These are phyloP conservation scores for Septoria linicola DNA, from an alignment of 2,329 filamentous ascomycete genomes.

Conservation along the genomic window DNA sequence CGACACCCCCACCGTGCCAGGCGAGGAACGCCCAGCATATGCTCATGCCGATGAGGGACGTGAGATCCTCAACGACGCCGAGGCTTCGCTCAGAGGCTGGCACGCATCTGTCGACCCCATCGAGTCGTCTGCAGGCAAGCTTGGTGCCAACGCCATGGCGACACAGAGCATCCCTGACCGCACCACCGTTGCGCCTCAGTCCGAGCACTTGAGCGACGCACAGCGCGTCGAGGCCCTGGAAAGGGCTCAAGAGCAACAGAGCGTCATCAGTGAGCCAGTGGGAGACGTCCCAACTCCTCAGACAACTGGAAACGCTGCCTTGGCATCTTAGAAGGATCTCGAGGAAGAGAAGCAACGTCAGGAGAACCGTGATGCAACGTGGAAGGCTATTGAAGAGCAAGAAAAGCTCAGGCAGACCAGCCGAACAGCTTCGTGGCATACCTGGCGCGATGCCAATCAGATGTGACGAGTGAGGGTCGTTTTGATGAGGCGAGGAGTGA, in stretches of 20 bases:
- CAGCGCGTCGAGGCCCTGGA: conserved; percentile 29
- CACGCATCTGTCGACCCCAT: conserved; percentile 57
- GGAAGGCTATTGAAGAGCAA: conserved; percentile 10
- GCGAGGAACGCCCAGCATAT: conserved; percentile 72
- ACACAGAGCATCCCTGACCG: conserved; percentile 12
- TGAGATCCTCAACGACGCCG: conserved; percentile 87
- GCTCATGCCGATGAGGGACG: conserved; percentile 65
- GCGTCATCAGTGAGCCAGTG: conserved; percentile 20
- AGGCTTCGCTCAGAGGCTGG: conserved; percentile 83
- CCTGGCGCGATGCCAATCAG: conserved; percentile 13
- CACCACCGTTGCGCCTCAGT: too few species aligned
- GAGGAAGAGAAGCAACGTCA: conserved; percentile 11
- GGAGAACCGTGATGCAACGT: conserved; percentile 5
- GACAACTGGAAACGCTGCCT: conserved; percentile 23
- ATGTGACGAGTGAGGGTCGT: neutral
- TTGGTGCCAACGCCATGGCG: conserved; percentile 50
- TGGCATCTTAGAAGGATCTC: conserved; percentile 24
- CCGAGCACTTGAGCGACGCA: conserved; percentile 18
- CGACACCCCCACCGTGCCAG: conserved; percentile 84
- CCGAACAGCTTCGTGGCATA: conserved; percentile 11
- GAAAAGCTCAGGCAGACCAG: conserved; percentile 4
- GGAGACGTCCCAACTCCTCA: conserved; percentile 11
- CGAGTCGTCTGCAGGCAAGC: conserved; percentile 47
- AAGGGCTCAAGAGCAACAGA: conserved; percentile 22
- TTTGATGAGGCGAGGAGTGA: neutral